Evolutionary conservation across 345 rosid genomes (phyloP).

Genomic region (Arabis hirsuta): DNA sequence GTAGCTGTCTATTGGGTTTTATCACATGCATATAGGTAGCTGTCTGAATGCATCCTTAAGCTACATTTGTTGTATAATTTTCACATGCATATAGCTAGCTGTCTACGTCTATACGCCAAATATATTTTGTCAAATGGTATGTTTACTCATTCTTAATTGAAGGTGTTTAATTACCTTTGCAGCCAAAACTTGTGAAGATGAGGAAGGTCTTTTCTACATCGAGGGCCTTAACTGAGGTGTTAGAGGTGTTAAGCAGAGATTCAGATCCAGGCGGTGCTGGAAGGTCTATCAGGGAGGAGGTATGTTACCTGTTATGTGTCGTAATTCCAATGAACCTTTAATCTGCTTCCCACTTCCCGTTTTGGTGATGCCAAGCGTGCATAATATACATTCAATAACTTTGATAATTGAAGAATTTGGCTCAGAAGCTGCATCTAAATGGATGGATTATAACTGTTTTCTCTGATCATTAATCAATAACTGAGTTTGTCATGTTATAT

Average conservation of each 20-base stretch:
- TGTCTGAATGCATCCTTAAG: no score
- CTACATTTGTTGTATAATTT: no score
- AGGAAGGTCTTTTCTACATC: conserved; percentile 82
- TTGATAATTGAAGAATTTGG: conserved; percentile 6
- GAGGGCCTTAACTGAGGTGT: conserved; percentile 86
- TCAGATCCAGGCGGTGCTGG: conserved; percentile 93
- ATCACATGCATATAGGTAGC: no score
- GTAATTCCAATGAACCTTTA: neutral
- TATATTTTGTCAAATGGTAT: conserved; percentile 14
- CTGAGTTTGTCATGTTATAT: conserved; percentile 25
- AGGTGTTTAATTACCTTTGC: conserved; percentile 45
- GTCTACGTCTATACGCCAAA: neutral
- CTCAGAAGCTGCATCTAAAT: conserved; percentile 19
- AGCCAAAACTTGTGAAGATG: conserved; percentile 98
- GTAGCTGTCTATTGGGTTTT: neutral
- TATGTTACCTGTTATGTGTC: conserved; percentile 34
- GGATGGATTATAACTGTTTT: conserved; percentile 10
- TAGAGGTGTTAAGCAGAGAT: conserved; percentile 86
- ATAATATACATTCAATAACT: conserved; percentile 7
- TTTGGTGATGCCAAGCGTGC: conserved; percentile 27
- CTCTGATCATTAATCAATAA: neutral
- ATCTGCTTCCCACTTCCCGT: conserved; percentile 16
- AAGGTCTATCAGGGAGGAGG: conserved; percentile 86
- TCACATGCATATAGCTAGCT: conserved; percentile 6
- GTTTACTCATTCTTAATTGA: conserved; percentile 20